Conservation (phyloP, 2,329 filamentous ascomycete species). For the Chaetomium sp. region DNA sequence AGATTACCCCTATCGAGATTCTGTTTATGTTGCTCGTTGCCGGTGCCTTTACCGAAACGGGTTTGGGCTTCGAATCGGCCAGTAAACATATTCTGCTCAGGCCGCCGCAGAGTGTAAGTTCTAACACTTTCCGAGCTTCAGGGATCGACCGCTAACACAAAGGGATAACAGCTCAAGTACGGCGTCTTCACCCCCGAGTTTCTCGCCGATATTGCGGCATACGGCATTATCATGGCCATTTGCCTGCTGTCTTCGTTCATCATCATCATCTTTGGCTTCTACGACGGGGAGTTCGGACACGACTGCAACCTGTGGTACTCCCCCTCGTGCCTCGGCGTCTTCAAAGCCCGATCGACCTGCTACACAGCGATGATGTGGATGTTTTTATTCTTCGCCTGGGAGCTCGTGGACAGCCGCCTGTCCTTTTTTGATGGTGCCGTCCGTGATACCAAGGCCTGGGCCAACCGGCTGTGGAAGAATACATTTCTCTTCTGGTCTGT, state of each 20-base stretch:
- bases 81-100: slow-evolving; percentile 68
- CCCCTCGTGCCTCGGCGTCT: slow-evolving; percentile 57
- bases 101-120: slow-evolving; percentile 51
- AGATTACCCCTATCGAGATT: slow-evolving; percentile 71
- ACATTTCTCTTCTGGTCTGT: slow-evolving; percentile 68
- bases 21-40: slow-evolving; percentile 78
- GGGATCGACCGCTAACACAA: background rate
- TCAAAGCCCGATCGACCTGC: slow-evolving; percentile 67
- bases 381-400: slow-evolving; percentile 70
- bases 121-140: background rate
- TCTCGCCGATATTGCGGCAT: slow-evolving; percentile 66
- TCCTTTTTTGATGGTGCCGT: slow-evolving; percentile 68
- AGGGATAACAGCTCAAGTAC: slow-evolving; percentile 51
- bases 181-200: slow-evolving; percentile 68
- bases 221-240: slow-evolving; percentile 67
- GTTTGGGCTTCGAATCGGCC: slow-evolving; percentile 70
- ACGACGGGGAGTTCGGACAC: slow-evolving; percentile 51
- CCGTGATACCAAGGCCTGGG: slow-evolving; percentile 48
- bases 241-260: slow-evolving; percentile 63
- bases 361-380: slow-evolving; percentile 71
- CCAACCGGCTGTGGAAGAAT: slow-evolving; percentile 64
- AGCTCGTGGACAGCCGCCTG: slow-evolving; percentile 70
- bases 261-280: slow-evolving; percentile 56
- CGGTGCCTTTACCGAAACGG: slow-evolving; percentile 70
- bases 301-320: slow-evolving; percentile 61